Base-by-base conservation (phyloP, 2,329 filamentous ascomycete genomes). In the Stachybotrys elegans region DNA sequence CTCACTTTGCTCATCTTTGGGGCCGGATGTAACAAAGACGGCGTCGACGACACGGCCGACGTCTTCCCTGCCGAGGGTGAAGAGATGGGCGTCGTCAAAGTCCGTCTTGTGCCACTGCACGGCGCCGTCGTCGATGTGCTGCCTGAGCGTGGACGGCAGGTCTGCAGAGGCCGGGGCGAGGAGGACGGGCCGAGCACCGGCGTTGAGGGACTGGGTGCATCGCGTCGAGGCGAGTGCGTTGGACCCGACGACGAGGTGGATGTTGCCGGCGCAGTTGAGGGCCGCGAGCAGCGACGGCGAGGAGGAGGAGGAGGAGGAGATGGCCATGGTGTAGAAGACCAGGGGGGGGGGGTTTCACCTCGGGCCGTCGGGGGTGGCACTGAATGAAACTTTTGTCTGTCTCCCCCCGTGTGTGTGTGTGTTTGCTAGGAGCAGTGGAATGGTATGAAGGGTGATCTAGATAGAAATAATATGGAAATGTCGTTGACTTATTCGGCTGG, bases 181-280 rank as follows among this genome's bases (percentile, higher is more conserved):
- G 36, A 97, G 69, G 34, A 93, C 78, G 0, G 93, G 89, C 38
- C 66, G 79, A 40, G 93, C 93, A 55, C 92, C 92, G 14, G 88
- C 86, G 56, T 85, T 79, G 41, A 96, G 67, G 4, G 88, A 91
- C 59, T 88, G 87, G 12, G 78, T 70, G 68, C 88, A 94, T 55
- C 93, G 81, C 23, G 89, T 79, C 42, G 86, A 85, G n/a, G 93
- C 92, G 32, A 98, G 77, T 13, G 92, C 83, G 57, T 91, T 93
- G 25, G 85, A 83, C 47, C 93, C 93, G 50, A 97, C 67, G 57
- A 98, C 80, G 46, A 98, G 75, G 63, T 98, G 93, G 32, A 91
- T 66, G 59, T 88, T 85, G 39, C 71, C 76, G 41, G 74, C 74
- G 57, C 81, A 84, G 60, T 90, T 82, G 52, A 85, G 75, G 40